phyloP scores from a whole-genome alignment of 2,329 filamentous ascomycete species.

The Fusarium avenaceum region DNA sequence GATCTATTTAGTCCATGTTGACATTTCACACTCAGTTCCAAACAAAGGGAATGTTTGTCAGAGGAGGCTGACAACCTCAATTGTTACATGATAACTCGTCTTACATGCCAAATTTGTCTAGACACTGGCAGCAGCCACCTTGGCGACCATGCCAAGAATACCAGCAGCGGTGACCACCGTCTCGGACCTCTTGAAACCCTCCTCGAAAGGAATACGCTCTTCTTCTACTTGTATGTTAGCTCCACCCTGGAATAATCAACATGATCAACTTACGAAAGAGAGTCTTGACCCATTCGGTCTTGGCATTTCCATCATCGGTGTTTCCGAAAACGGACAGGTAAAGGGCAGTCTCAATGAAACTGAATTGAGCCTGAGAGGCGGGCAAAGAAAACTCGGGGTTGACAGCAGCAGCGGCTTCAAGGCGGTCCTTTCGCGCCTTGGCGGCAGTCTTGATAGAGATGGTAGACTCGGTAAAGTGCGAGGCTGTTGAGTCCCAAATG shows the following conservation, averaged over 20 bases:
- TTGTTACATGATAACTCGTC: not conserved
- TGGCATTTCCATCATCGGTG: slow-evolving; percentile 32
- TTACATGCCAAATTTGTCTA: not conserved
- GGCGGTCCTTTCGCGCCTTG: slow-evolving; percentile 38
- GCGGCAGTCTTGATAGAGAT: slow-evolving; percentile 44
- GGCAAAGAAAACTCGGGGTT: slow-evolving; percentile 38
- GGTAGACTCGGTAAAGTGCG: slow-evolving; percentile 40
- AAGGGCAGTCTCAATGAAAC: slow-evolving; percentile 43
- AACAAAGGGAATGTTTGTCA: slow-evolving; percentile 8
- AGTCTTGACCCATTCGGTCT: slow-evolving; percentile 42
- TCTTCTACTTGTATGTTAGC: slow-evolving; percentile 30
- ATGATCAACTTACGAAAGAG: slow-evolving; percentile 36
- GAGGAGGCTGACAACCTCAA: slow-evolving; percentile 25
- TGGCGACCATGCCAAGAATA: slow-evolving; percentile 36
- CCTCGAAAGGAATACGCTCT: slow-evolving; percentile 38
- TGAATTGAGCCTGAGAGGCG: slow-evolving; percentile 17
- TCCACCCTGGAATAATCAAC: fast-evolving
- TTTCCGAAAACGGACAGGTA: slow-evolving; percentile 42
- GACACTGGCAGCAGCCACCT: slow-evolving; percentile 27
- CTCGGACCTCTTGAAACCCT: slow-evolving; percentile 41
- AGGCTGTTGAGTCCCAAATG: slow-evolving; percentile 34
- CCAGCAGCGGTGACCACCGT: slow-evolving; percentile 29
- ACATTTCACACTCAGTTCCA: not conserved
- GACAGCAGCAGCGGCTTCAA: slow-evolving; percentile 28
- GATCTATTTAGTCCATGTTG: not conserved